Conservation (phyloP, 495 filamentous ascomycete species). For the Hyaloscypha variabilis region DNA sequence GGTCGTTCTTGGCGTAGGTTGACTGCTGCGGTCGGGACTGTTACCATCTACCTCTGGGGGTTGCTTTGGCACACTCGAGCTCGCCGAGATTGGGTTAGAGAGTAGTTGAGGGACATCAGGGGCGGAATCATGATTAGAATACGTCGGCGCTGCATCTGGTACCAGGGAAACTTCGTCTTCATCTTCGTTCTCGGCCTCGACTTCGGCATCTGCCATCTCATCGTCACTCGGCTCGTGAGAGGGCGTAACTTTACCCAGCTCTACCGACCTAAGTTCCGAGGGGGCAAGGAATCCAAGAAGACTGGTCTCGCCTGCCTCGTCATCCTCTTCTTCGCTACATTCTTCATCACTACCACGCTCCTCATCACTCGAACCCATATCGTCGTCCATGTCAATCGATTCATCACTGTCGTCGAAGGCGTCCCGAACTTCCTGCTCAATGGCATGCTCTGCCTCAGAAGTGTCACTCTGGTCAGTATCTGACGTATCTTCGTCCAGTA, state of each 20-base stretch:
- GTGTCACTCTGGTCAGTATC: conserved; percentile 21
- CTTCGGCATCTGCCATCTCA: conserved; percentile 2
- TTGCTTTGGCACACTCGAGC: conserved; percentile 37
- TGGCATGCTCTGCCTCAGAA: conserved; percentile 46
- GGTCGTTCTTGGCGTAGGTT: conserved; percentile 60
- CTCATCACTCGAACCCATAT: conserved; percentile 71
- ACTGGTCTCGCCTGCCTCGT: conserved; percentile 49
- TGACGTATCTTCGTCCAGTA: conserved; percentile 22
- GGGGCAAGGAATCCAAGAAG: conserved; percentile 67
- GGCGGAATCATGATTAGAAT: conserved; percentile 50
- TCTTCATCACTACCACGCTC: conserved; percentile 51
- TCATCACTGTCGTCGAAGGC: conserved; percentile 76
- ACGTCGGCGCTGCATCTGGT: conserved; percentile 35
- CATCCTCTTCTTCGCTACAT: conserved; percentile 48
- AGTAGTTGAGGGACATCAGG: conserved; percentile 40
- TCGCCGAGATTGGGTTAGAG: conserved; percentile 27
- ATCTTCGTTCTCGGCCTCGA: conserved; percentile 8
- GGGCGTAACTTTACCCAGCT: conserved; percentile 9
- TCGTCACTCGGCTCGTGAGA: neutral
- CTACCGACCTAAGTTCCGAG: conserved; percentile 28
- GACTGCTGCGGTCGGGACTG: conserved; percentile 46
- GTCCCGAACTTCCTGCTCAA: conserved; percentile 35
- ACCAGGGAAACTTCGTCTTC: conserved; percentile 25
- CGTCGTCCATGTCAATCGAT: conserved; percentile 88
- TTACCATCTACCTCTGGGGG: conserved; percentile 39